Base-by-base conservation (phyloP, 2,329 filamentous ascomycete species). In the Cephalotrichum gorgonifer region DNA sequence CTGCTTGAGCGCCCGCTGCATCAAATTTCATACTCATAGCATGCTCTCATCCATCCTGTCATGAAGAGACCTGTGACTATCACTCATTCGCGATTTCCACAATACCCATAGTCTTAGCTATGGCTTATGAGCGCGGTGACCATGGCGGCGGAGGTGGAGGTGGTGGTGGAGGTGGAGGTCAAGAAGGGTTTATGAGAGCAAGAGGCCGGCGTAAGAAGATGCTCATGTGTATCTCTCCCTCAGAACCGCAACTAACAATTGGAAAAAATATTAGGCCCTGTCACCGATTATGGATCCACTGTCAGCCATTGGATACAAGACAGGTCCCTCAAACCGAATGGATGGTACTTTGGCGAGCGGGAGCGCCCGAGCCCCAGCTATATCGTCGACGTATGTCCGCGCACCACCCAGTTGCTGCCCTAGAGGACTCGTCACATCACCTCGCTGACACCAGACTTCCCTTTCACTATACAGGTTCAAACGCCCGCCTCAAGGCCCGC, bases 211-310 rank as follows among this genome's bases (percentile, higher is more conserved):
- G 74, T 76, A 62, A 69, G 73, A 74, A 23, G 15, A 25, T 31
- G 44, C 35, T 48, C 49, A 43, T 38, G 23, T 31, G 22, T 3
- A 33, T 33, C 38, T 43, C 50, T 27, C 39, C 33, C 42, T 52
- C 12, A 11, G 15, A 26, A n/a, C 22, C 12, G 15, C 4, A 4
- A 17, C 43, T 46, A 35, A 49, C 39, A n/a, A 45, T 46, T 15
- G 6, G 20, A 17, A 14, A 26, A 27, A 39, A 38, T 33, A 14
- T 42, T 23, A 95, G 88, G 89, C 54, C 86, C 89, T 42, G 88
- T 95, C 14, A 96, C 90, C 42, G 90, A 96, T 66, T 95, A 95
- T 75, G 86, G 88, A 59, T 85, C 90, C 23, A 93, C 88, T 9
- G 79, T 95, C 63, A 83, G 86, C 47, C 87, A 94, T 66, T 98